Percentiles rank a stretch among this genome's conserved stretches.
phyloP scores from a whole-genome alignment of 768 basidiomycete species.

The Candolleomyces efflorescens region DNA sequence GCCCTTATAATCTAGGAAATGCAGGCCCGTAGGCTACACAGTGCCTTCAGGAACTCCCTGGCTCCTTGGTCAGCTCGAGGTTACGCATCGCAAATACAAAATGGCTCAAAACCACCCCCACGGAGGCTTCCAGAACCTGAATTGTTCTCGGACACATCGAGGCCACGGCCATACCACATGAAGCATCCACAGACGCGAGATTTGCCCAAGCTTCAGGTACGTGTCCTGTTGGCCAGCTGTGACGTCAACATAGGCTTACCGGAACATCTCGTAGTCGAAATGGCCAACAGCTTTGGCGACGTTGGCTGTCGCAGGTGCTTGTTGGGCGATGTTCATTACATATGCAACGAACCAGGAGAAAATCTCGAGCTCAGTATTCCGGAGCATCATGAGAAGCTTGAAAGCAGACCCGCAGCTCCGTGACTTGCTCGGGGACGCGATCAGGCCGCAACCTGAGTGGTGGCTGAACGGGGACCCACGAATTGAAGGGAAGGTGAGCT shows the following conservation, averaged over 20 bases:
- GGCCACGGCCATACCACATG: conserved; percentile 34
- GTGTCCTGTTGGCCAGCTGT: background rate
- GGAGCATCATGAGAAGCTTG: conserved; percentile 58
- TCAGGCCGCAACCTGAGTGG: conserved; percentile 63
- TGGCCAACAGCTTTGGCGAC: conserved; percentile 59
- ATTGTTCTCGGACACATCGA: conserved; percentile 23
- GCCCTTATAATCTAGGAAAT: background rate
- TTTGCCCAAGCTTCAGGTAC: conserved; percentile 9
- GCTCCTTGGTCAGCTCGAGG: background rate
- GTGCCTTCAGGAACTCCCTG: background rate
- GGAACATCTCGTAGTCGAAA: conserved; percentile 28
- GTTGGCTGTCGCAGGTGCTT: conserved; percentile 48
- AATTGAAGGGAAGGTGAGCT: conserved; percentile 62
- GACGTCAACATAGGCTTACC: background rate
- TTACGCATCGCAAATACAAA: conserved; percentile 14
- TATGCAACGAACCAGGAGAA: conserved; percentile 76
- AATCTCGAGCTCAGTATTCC: conserved; percentile 69
- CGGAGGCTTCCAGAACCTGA: conserved; percentile 21
- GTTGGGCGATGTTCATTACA: conserved; percentile 66
- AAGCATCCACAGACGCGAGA: conserved; percentile 26
- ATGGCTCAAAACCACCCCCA: conserved; percentile 10
- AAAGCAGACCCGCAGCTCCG: conserved; percentile 47
- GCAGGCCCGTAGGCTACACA: background rate
- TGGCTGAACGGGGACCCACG: conserved; percentile 75
- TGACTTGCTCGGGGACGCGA: conserved; percentile 59